Evolutionary conservation across 75 land plant genomes (phyloP).

Genomic region (Isoetes taiwanensis): DNA sequence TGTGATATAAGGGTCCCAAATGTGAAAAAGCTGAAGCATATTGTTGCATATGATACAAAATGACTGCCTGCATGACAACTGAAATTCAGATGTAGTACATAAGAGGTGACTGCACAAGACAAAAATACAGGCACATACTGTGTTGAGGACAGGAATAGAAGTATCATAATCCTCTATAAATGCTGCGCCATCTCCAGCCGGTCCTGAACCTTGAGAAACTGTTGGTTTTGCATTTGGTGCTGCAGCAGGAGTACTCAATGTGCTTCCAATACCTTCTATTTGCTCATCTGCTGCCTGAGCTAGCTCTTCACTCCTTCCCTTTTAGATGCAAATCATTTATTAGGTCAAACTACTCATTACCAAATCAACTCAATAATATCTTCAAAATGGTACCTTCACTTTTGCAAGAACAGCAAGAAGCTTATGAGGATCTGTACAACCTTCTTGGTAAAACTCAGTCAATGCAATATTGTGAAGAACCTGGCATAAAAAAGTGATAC

Average conservation of each 20-base stretch:
- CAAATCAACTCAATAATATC: too few relatives aligned
- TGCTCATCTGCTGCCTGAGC: conserved; percentile 57
- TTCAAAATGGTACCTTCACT: conserved; percentile 50
- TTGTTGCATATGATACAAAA: conserved; percentile 73
- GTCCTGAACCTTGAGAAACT: conserved; percentile 11
- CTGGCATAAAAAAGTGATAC: conserved; percentile 25
- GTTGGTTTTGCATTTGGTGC: conserved; percentile 14
- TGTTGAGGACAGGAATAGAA: conserved; percentile 63
- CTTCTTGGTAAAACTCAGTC: conserved; percentile 64
- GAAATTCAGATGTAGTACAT: background rate
- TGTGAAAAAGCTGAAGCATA: conserved; percentile 55
- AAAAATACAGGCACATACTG: conserved; percentile 31
- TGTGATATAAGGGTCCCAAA: conserved; percentile 65
- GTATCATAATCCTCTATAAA: conserved; percentile 68
- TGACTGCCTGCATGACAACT: conserved; percentile 48
- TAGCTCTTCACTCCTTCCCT: conserved; percentile 52
- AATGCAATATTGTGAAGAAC: conserved; percentile 83
- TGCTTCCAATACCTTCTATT: conserved; percentile 22
- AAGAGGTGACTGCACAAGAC: background rate
- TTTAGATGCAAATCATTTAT: background rate
- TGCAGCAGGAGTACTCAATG: conserved; percentile 15
- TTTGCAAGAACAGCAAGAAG: conserved; percentile 53
- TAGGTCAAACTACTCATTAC: too few relatives aligned
- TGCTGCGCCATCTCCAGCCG: conserved; percentile 19
- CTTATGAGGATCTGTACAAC: conserved; percentile 68